Evolutionary conservation across 176 grass and related monocot species (phyloP), one percentile per base, ranked within the genome.

Genomic region (Lolium rigidum): DNA sequence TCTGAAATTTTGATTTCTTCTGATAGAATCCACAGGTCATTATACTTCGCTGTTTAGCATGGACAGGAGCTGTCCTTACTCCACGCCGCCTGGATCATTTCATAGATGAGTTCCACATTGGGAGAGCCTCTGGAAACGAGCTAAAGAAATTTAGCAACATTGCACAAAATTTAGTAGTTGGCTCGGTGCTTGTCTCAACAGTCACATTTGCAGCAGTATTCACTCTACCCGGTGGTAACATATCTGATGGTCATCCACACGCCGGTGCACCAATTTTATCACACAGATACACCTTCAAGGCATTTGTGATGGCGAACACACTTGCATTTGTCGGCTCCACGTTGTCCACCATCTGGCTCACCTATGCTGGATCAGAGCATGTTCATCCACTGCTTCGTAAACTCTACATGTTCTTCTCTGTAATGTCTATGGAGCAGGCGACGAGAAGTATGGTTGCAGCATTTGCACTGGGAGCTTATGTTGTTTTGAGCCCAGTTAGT

Each of bases 11-110:
- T 88, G 81, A 85, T 91, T 85, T 77, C 43, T 81, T 88, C n/a
- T 84, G 89, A 20, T 84, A 91, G 89, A 91, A 91, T 85, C 89
- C 89, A 70, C 89, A 91, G 85, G 89, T 91, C 77, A 91, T 91
- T 68, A 88, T 91, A 70, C 89, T 91, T 21, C 85, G 89, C 12
- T 91, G 85, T 81, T 88, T 91, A 61, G 89, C 89, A 47, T 91
- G 89, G 89, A 91, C 81, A 31, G 89, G 89, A 76, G 86, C 85
- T 71, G 89, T 81, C 60, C 89, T 91, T 69, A 91, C 85, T 85
- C 89, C 89, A 55, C 85, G 85, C 25, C 89, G 89, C 26, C 60
- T 91, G 10, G 89, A 91, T 22, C 70, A 91, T 81, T 91, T 91
- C 70, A 80, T 85, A 20, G 85, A 91, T 18, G 85, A 91, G 9